Percentiles rank a stretch among this genome's conserved stretches.
phyloP scores from a whole-genome alignment of 2,329 filamentous ascomycete genomes.

The Phaeosphaeriaceae sp. region DNA sequence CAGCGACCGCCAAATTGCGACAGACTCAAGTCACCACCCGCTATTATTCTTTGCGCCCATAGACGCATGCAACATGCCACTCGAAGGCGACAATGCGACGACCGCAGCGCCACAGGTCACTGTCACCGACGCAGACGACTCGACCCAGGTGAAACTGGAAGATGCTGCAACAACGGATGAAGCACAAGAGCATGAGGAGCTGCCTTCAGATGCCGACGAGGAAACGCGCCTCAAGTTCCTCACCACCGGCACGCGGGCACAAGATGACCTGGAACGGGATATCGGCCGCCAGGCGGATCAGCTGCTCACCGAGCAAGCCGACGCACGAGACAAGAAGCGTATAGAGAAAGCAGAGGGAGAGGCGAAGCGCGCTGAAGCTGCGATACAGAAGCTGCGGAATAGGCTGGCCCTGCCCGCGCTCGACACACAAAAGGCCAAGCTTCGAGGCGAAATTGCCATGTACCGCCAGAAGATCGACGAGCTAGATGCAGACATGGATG shows the following conservation, averaged over 20 bases:
- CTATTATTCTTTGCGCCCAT: background rate
- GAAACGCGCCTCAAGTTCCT: slow-evolving; percentile 49
- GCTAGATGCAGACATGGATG: slow-evolving; percentile 74
- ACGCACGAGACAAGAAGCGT: slow-evolving; percentile 68
- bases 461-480: slow-evolving; percentile 69
- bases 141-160: slow-evolving; percentile 10
- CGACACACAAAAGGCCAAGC: slow-evolving; percentile 63
- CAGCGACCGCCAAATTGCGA: background rate
- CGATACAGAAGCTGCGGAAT: slow-evolving; percentile 67
- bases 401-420: slow-evolving; percentile 63
- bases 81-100: slow-evolving; percentile 11
- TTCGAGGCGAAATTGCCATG: slow-evolving; percentile 70
- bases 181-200: slow-evolving; percentile 19
- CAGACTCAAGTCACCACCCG: background rate
- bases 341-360: slow-evolving; percentile 61
- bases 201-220: slow-evolving; percentile 48
- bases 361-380: slow-evolving; percentile 67
- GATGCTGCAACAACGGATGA: slow-evolving; percentile 13
- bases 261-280: slow-evolving; percentile 89
- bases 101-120: slow-evolving; percentile 15
- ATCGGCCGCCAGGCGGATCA: slow-evolving; percentile 73
- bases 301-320: slow-evolving; percentile 66
- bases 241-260: slow-evolving; percentile 67
- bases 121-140: slow-evolving; percentile 11
- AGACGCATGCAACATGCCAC: slow-evolving; percentile 13